Conservation (phyloP, 2,329 filamentous ascomycete genomes). For the Eutypa lata region DNA sequence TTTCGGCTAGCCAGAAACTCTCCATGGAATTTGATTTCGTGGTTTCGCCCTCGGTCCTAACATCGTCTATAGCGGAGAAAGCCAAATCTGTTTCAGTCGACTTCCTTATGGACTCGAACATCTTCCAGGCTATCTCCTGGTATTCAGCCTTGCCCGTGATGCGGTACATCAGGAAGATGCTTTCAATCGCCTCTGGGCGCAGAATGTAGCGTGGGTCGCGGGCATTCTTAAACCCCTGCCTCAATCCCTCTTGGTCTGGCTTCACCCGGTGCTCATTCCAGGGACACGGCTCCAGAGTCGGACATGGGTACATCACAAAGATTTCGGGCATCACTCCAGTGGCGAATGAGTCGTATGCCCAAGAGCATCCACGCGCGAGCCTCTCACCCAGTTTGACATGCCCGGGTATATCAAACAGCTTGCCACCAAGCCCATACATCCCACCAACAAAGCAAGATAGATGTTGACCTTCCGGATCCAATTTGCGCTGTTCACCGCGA, state of each 20-base stretch:
- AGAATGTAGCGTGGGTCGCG: conserved; percentile 45
- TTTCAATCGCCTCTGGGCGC: conserved; percentile 45
- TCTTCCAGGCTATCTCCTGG: conserved; percentile 48
- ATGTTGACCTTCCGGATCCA: conserved; percentile 1
- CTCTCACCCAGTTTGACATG: conserved; percentile 41
- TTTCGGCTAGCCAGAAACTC: conserved; percentile 2
- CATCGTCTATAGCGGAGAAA: conserved; percentile 41
- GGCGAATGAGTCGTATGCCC: conserved; percentile 49
- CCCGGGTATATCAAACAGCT: conserved; percentile 35
- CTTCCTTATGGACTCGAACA: conserved; percentile 41
- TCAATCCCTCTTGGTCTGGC: conserved; percentile 18
- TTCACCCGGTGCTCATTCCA: conserved; percentile 29
- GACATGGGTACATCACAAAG: conserved; percentile 41
- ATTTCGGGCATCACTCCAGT: conserved; percentile 56
- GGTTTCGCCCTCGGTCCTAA: conserved; percentile 46
- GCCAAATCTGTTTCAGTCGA: conserved; percentile 39
- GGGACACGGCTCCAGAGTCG: conserved; percentile 30
- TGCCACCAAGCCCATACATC: conserved; percentile 24
- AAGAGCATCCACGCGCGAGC: conserved; percentile 49
- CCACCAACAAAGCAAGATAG: conserved; percentile 1
- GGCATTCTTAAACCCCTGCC: conserved; percentile 59
- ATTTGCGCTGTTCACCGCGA: neutral
- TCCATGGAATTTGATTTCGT: conserved; percentile 15
- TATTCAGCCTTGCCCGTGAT: conserved; percentile 41
- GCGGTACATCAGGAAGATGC: conserved; percentile 47